Evolutionary conservation across 352 stramenopile species (phyloP), one percentile per base, ranked within the genome.

Genomic region (Phytophthora kernoviae): DNA sequence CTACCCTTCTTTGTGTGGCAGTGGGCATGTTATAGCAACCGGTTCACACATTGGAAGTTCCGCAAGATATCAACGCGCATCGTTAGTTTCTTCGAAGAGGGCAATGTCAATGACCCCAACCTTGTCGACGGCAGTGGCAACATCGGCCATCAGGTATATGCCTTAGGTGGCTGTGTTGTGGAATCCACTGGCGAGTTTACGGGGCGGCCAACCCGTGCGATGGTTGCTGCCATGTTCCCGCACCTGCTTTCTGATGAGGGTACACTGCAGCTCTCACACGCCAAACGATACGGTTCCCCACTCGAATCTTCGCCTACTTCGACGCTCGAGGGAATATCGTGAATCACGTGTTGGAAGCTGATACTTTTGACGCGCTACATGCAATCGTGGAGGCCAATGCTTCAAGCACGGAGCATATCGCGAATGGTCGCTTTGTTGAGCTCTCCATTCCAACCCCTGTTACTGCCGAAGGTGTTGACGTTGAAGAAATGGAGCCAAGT

Each of bases 1-100:
- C 21, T 72, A 2, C 53, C 62, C 0, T 52, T 65, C 15, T 63
- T 80, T 21, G 49, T 77, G 33, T 63, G 67, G 32, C 65, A 80
- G 43, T 75, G 71, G 71, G 50, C 42, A 6, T 62, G 61, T 18
- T 79, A 77, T 54, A 78, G 73, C 41, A 46, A 59, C 22, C n/a
- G n/a, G n/a, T n/a, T n/a, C n/a, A n/a, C n/a, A n/a, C n/a, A n/a
- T n/a, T n/a, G n/a, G n/a, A n/a, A n/a, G n/a, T n/a, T n/a, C n/a
- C n/a, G n/a, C n/a, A n/a, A n/a, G n/a, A n/a, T n/a, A n/a, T n/a
- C n/a, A n/a, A n/a, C n/a, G n/a, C n/a, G n/a, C n/a, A n/a, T n/a
- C n/a, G n/a, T n/a, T n/a, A n/a, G n/a, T n/a, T n/a, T n/a, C n/a
- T n/a, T n/a, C n/a, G n/a, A n/a, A n/a, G n/a, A n/a, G n/a, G n/a